Conservation (phyloP, 2,329 filamentous ascomycete genomes). For the Cyphellophora attinorum region DNA sequence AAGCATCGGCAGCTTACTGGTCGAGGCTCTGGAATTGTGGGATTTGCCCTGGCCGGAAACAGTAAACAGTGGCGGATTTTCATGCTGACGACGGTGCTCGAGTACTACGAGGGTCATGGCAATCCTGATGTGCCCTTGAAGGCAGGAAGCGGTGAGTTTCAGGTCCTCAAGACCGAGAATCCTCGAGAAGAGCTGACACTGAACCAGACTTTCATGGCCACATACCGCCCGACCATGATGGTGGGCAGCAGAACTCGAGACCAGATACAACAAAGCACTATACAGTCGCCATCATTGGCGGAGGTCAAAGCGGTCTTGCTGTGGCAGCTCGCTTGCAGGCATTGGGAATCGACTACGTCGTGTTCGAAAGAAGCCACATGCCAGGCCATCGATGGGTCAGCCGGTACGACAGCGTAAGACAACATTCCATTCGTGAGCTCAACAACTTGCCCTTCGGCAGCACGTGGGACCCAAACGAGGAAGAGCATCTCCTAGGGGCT, state of each 20-base stretch:
- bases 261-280: too few species aligned
- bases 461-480: slow-evolving; percentile 17
- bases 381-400: slow-evolving; percentile 38
- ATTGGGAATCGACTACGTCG: slow-evolving; percentile 30
- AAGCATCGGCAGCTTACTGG: slow-evolving; percentile 5
- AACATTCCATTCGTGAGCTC: slow-evolving; percentile 10
- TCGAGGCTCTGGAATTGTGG: slow-evolving; percentile 15
- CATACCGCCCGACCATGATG: too few species aligned
- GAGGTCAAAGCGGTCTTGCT: slow-evolving; percentile 36
- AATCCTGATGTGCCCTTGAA: slow-evolving; percentile 15
- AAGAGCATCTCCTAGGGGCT: slow-evolving; percentile 17
- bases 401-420: slow-evolving; percentile 35
- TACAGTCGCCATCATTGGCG: slow-evolving; percentile 27
- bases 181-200: too few species aligned
- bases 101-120: slow-evolving; percentile 14
- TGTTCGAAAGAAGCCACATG: slow-evolving; percentile 33
- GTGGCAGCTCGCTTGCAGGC: slow-evolving; percentile 34
- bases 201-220: too few species aligned
- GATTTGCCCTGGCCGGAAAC: slow-evolving; percentile 11
- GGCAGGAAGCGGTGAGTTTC: not conserved
- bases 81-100: slow-evolving; percentile 19
- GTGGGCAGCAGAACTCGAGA: too few species aligned
- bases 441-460: slow-evolving; percentile 21
- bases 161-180: too few species aligned
- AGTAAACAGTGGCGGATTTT: slow-evolving; percentile 19